A percentile compares a stretch with the other conserved stretches of the same genome.
Conservation (phyloP, 2,329 filamentous ascomycete species). For the Fusarium pseudograminearum region DNA sequence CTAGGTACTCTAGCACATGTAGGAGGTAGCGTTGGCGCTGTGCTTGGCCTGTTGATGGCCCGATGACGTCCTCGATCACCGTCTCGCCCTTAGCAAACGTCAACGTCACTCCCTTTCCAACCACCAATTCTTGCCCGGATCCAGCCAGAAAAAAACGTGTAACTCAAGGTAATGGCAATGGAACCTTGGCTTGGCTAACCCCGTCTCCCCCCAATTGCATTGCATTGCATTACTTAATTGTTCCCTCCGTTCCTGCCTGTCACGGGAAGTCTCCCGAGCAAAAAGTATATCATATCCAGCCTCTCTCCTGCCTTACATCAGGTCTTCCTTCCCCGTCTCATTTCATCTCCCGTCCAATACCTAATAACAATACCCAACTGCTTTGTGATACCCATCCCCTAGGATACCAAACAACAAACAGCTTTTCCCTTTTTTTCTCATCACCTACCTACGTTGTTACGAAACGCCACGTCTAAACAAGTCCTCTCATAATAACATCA, state of each 20-base stretch:
- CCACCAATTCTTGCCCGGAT: slow-evolving; percentile 37
- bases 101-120: slow-evolving; percentile 51
- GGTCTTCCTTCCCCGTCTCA: slow-evolving; percentile 15
- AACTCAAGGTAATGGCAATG: slow-evolving; percentile 27
- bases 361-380: slow-evolving; percentile 29
- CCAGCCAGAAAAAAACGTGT: slow-evolving; percentile 31
- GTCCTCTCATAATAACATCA: slow-evolving; percentile 22
- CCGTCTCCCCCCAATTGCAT: neutral
- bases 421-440: slow-evolving; percentile 24
- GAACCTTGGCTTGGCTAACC: slow-evolving; percentile 12
- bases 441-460: slow-evolving; percentile 18
- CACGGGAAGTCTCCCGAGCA: slow-evolving; percentile 20
- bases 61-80: slow-evolving; percentile 53
- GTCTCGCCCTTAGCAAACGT: slow-evolving; percentile 50
- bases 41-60: slow-evolving; percentile 16
- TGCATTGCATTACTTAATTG: slow-evolving; percentile 16
- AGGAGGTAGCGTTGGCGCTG: slow-evolving; percentile 18
- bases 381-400: slow-evolving; percentile 50
- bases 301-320: slow-evolving; percentile 20
- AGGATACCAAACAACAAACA: slow-evolving; percentile 41
- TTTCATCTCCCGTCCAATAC: slow-evolving; percentile 32
- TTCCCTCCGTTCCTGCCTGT: slow-evolving; percentile 33
- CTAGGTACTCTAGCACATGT: slow-evolving; percentile 6
- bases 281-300: slow-evolving; percentile 48
- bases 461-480: slow-evolving; percentile 9